phyloP scores from a whole-genome alignment of 441 rosid species.

The Populus trichocarpa region DNA sequence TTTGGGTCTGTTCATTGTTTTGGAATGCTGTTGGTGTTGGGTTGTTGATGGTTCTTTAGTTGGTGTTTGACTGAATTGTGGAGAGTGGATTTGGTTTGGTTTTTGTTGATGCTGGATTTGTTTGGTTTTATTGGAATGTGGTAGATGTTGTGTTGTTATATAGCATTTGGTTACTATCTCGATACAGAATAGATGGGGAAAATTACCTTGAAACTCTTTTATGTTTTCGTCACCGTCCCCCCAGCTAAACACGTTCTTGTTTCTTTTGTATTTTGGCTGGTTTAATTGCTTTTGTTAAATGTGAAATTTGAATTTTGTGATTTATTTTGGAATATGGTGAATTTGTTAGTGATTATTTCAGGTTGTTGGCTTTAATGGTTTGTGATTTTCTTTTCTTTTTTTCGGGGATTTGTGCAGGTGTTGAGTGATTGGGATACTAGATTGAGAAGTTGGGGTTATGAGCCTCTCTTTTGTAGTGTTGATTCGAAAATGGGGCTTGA shows the following conservation, averaged over 20 bases:
- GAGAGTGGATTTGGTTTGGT: neutral
- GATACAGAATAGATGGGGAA: no score
- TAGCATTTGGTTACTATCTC: no score
- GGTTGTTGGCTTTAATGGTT: neutral
- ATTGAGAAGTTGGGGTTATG: slow-evolving; percentile 73
- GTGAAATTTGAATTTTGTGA: neutral
- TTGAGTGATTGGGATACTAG: slow-evolving; percentile 58
- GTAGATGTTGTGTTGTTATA: neutral
- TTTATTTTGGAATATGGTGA: neutral
- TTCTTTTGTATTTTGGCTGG: neutral
- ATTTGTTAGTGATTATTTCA: neutral
- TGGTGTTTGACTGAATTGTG: neutral
- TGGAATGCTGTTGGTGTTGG: neutral
- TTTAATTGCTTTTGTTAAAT: neutral
- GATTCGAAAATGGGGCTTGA: slow-evolving; percentile 66
- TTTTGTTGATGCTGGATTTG: neutral
- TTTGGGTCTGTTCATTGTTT: neutral
- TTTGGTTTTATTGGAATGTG: neutral
- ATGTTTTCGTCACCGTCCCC: no score
- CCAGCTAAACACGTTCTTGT: no score
- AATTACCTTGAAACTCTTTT: no score
- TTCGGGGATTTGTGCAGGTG: slow-evolving; percentile 37
- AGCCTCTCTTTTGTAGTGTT: slow-evolving; percentile 77
- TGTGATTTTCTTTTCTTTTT: neutral
- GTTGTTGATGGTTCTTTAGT: neutral